Base-by-base conservation (phyloP, 371 early-diverging fungal genomes). In the Mortierella sp. region DNA sequence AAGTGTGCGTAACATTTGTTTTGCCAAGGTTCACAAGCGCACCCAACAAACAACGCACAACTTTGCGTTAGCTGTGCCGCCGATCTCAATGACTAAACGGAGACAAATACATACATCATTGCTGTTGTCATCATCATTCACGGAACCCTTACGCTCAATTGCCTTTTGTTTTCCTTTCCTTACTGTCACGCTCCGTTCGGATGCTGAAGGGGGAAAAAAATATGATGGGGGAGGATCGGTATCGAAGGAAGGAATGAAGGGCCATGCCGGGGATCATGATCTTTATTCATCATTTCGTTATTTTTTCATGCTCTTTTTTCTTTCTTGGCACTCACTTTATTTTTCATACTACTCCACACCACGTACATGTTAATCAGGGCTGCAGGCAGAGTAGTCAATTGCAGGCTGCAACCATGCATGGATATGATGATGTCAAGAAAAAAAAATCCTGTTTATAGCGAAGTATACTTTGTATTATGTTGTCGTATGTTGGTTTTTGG, bases 51-150 rank as follows among this genome's bases (percentile, higher is more conserved):
- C 65, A 63, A 38, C 41, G 41, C 41, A 41, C 41, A 41, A 38
- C 38, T 38, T 38, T 18, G 38, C 65, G 2, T 68, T 21, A 38
- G 68, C 68, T 68, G 68, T 68, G 68, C 68, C 68, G 68, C 68
- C 68, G 24, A 68, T 68, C 68, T 35, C 18, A 63, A 32, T 65
- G 65, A 65, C 65, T 65, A 65, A 65, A 35, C 38, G 35, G 35
- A 24, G 24, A 68, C 41, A 38, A 21, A 18, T 32, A 12, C 32
- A 29, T 35, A 12, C 32, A 29, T 41, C 41, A 41, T 41, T 0
- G 41, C 0, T 35, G 41, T 68, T 41, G 43, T 68, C 68, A 68
- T 35, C 35, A 60, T 63, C 38, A 63, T 32, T 18, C 63, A 41
- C 21, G 21, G 27, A 24, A 24, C 38, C 41, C 24, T 38, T 10